phyloP scores from a whole-genome alignment of 1,139 yeast genomes.

The Spathaspora sp. region DNA sequence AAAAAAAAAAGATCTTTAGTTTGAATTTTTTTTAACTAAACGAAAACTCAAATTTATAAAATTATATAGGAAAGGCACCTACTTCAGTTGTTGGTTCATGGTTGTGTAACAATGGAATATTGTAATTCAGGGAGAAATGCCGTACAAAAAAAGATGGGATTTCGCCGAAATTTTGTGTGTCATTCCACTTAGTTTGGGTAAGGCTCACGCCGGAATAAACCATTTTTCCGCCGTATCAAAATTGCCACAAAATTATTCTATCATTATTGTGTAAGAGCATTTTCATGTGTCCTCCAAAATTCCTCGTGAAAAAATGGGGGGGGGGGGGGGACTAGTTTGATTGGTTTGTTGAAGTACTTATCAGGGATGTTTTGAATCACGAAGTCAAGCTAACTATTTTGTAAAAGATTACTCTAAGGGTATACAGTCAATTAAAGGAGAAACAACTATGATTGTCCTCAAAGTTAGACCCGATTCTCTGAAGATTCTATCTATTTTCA shows the following conservation, averaged over 20 bases:
- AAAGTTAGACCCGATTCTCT: too few relatives aligned
- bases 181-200: neutral
- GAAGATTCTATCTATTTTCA: too few relatives aligned
- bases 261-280: neutral
- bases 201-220: neutral
- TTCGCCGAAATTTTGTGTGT: constrained; percentile 1
- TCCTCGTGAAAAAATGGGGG: neutral
- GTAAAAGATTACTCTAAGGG: too few relatives aligned
- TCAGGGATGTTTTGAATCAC: neutral
- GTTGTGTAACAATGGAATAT: too few relatives aligned
- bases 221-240: neutral
- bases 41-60: neutral
- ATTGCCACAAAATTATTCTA: neutral
- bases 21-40: too few relatives aligned
- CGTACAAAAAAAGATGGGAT: neutral
- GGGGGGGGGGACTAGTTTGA: neutral
- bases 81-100: too few relatives aligned
- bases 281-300: neutral
- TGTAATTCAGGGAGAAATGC: neutral
- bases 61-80: neutral
- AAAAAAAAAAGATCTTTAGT: too few relatives aligned
- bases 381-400: too few relatives aligned
- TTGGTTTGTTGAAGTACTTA: neutral
- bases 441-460: too few relatives aligned
- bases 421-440: too few relatives aligned